Base-by-base conservation (phyloP, 2,329 filamentous ascomycete genomes). In the Aphanocladium album region DNA sequence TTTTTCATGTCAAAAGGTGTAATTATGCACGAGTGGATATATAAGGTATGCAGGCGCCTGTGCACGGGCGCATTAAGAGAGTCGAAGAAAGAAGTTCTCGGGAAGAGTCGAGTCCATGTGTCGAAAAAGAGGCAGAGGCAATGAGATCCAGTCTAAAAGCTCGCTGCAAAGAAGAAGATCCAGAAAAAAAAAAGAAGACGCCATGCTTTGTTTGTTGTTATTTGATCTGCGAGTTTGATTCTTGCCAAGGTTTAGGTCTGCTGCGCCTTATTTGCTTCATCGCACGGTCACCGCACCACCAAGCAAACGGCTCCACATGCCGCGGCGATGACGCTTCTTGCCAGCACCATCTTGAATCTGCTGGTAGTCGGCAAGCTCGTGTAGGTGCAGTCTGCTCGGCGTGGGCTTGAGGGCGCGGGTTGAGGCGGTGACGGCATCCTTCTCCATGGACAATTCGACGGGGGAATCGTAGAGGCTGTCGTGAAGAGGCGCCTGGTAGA, bases 231-330 rank as follows among this genome's bases (percentile, higher is more conserved):
- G 57, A 60, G 62, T 69, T 64, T 64, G 66, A 65, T 37, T 65
- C 64, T 65, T 63, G 64, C 65, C 60, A 58, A 47, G 50, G 46
- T 68, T 62, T 64, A 64, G 35, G 52, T 35, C 53, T 62, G 56
- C 60, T 12, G 56, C 46, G 57, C 49, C 58, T 55, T 61, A 46
- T 46, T 55, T 47, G 47, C 47, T 63, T 65, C 64, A 78, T 69
- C 77, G 74, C 62, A 74, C 73, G 30, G 73, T 64, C 60, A 78
- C 74, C 56, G 75, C 71, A 55, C 74, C 76, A 50, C 80, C 79
- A 62, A 84, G 81, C 62, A 84, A 76, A 46, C 82, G 80, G 37
- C 78, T 79, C 71, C 81, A 81, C 73, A 84, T 77, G 64, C 81
- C 79, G 43, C 80, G 76, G 55, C 77, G 76, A 62, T 76, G 76